Conservation (phyloP, 2,329 filamentous ascomycete genomes). For the Neonectria hederae region DNA sequence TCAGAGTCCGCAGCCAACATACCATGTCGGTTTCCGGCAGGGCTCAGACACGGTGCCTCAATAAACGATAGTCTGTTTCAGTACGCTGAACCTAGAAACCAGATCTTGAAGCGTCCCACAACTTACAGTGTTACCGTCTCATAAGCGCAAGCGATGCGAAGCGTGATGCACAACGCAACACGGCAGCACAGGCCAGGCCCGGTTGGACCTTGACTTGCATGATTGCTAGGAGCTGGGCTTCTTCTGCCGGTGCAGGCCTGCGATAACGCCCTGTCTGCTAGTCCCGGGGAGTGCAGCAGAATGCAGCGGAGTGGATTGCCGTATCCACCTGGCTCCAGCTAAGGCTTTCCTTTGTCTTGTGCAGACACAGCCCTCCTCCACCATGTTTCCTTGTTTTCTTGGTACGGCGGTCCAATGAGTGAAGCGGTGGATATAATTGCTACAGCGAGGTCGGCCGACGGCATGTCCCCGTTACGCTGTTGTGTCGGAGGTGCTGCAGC, state of each 20-base stretch:
- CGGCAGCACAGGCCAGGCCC: neutral
- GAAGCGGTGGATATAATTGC: neutral
- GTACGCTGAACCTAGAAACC: neutral
- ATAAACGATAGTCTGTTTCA: constrained; percentile 23
- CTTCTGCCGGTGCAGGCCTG: neutral
- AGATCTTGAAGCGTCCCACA: neutral
- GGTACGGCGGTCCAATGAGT: neutral
- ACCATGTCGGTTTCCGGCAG: constrained; percentile 10
- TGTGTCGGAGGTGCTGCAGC: neutral
- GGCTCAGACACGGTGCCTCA: neutral
- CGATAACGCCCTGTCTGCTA: neutral
- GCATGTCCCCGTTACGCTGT: neutral
- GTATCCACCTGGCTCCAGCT: neutral
- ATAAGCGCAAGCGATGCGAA: neutral
- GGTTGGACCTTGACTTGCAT: neutral
- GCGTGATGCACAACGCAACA: neutral
- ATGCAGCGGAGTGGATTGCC: neutral
- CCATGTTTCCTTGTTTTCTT: too few species aligned
- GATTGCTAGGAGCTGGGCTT: neutral
- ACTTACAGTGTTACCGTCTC: neutral
- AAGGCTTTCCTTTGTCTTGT: neutral
- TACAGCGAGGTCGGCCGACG: neutral
- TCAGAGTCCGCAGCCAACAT: neutral
- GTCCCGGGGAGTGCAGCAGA: neutral
- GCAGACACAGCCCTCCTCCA: neutral